Conservation (phyloP, 371 early-diverging fungal species). For the Syncephalis fuscata region DNA sequence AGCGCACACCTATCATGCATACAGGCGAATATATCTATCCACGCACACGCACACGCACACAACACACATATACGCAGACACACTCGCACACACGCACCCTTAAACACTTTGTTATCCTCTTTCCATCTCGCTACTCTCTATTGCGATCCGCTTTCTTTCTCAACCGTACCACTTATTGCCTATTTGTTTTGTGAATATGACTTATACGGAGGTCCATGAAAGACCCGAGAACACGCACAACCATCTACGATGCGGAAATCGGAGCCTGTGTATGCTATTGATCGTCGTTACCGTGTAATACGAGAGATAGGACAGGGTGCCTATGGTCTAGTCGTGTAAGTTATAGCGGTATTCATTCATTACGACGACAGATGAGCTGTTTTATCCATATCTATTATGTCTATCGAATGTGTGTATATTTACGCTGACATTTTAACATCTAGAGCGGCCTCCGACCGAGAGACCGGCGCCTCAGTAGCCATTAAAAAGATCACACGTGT, state of each 20-base stretch:
- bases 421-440: not conserved
- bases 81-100: not conserved
- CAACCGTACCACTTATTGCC: too few species aligned
- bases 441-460: constrained; percentile 63
- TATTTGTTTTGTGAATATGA: too few species aligned
- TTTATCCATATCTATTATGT: not conserved
- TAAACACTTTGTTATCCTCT: not conserved
- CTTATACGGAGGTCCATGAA: too few species aligned
- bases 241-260: too few species aligned
- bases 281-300: constrained; percentile 58
- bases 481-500: constrained; percentile 75
- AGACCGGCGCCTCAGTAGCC: constrained; percentile 73
- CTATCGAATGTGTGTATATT: not conserved
- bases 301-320: constrained; percentile 87
- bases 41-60: not conserved
- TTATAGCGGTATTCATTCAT: not conserved
- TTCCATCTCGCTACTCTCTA: too few species aligned
- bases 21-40: not conserved
- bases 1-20: not conserved
- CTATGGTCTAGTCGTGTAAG: constrained; percentile 77
- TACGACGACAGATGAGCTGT: not conserved
- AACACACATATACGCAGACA: not conserved
- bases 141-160: too few species aligned
- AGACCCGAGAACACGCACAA: too few species aligned
- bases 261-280: constrained; percentile 15